Base-by-base conservation (phyloP, 441 rosid genomes). In the Rhodomyrtus psidioides region DNA sequence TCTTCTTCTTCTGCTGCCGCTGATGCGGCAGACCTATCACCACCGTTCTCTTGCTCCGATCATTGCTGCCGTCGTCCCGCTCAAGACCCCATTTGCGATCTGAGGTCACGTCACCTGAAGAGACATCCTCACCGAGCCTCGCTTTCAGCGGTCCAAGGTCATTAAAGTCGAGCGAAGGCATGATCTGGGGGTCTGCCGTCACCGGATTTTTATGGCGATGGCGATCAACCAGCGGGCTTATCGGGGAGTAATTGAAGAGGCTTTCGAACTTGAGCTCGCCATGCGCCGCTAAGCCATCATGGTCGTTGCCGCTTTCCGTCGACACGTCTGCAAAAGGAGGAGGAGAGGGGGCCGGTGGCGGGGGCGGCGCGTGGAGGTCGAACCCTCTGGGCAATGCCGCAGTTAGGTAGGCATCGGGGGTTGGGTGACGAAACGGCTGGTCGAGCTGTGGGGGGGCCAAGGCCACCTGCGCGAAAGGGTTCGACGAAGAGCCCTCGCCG, bases 11-110 rank as follows among this genome's bases (percentile, higher is more conserved):
- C 55, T 60, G 74, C 65, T 13, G 74, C 79, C 53, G 79, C 79
- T 82, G 16, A 17, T 79, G 14, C 83, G 39, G 58, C 59, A 82
- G 58, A 17, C n/a, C 59, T 24, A 82, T 55, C n/a, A 53, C 58
- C 83, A 55, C 55, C 83, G 34, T 51, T n/a, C 56, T 53, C 55
- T 82, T 30, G 44, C 86, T 87, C 74, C 89, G 84, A 83, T 88
- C 82, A 82, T 30, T 83, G 53, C 70, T 42, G 24, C 46, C 55
- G 24, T 62, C 21, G 7, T 82, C 26, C n/a, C 7, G 44, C n/a
- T 55, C 49, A 16, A n/a, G 58, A 28, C n/a, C 79, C 79, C 79
- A 34, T 39, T 70, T 34, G 79, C 49, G 1, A 26, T 70, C n/a
- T 8, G 55, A 55, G 81, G 16, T 83, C 84, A 14, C 60, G 4